A percentile compares a stretch with the other conserved stretches of the same genome.
These are phyloP conservation scores for Termitomyces sp. DNA, from an alignment of 768 basidiomycete species.

Conservation along the genomic window DNA sequence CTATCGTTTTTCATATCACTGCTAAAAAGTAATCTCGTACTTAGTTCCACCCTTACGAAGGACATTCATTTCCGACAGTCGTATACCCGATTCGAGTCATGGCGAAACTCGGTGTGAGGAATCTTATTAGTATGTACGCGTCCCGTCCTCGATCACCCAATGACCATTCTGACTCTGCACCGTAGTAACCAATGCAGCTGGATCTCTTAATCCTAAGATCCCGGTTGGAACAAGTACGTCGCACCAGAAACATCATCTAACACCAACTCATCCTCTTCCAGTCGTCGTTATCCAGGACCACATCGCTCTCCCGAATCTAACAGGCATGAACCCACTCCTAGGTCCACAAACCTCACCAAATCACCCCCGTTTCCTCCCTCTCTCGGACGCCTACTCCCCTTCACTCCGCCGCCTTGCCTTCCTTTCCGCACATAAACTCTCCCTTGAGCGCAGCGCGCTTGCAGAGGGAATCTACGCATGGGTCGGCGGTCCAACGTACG, in stretches of 20 bases:
- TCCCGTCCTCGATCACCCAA: not conserved
- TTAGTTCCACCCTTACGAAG: constrained; percentile 87
- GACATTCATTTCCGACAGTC: constrained; percentile 64
- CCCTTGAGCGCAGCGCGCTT: constrained; percentile 49
- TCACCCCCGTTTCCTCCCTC: constrained; percentile 75
- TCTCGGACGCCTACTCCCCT: constrained; percentile 80
- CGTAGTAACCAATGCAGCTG: constrained; percentile 86
- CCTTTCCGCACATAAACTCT: constrained; percentile 62
- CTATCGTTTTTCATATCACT: too few species aligned
- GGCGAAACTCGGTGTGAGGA: constrained; percentile 70
- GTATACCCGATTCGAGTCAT: constrained; percentile 79
- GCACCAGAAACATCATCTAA: not conserved
- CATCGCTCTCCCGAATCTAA: constrained; percentile 72
- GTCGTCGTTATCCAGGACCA: constrained; percentile 87
- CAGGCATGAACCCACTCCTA: constrained; percentile 75
- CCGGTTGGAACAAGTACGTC: constrained; percentile 77
- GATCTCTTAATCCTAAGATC: constrained; percentile 69
- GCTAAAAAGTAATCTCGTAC: not conserved
- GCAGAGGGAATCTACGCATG: constrained; percentile 86
- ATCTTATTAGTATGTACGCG: constrained; percentile 62
- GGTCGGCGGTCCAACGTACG: constrained; percentile 89
- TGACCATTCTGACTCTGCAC: not conserved
- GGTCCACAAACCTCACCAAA: constrained; percentile 60
- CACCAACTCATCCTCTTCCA: constrained; percentile 25
- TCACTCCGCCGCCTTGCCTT: constrained; percentile 69